Conservation (phyloP, 495 filamentous ascomycete species). For the Penicillium robsamsonii region DNA sequence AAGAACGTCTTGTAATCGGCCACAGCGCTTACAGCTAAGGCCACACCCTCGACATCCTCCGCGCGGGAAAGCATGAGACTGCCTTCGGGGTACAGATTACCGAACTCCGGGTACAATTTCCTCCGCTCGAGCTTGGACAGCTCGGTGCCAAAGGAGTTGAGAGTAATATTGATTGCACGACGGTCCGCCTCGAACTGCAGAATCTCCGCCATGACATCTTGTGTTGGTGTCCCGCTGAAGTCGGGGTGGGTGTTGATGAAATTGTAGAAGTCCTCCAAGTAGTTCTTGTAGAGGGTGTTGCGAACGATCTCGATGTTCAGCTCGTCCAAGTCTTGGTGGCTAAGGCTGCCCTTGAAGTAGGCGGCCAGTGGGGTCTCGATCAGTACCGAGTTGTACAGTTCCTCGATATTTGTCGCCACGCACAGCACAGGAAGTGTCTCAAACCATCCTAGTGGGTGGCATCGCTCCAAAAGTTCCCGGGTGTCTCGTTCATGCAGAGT, state of each 20-base stretch:
- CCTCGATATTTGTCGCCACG: conserved; percentile 96
- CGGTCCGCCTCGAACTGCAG: conserved; percentile 96
- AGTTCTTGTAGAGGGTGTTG: conserved; percentile 99
- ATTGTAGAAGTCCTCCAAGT: conserved; percentile 93
- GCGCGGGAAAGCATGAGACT: conserved; percentile 92
- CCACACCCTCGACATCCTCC: conserved; percentile 90
- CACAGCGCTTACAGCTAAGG: conserved; percentile 87
- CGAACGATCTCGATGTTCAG: conserved; percentile 99
- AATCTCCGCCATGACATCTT: conserved; percentile 91
- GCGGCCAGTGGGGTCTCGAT: conserved; percentile 94
- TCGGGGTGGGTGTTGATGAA: conserved; percentile 86
- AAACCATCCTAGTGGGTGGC: conserved; percentile 97
- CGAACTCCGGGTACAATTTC: conserved; percentile 94
- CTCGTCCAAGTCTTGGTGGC: conserved; percentile 95
- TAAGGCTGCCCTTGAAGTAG: conserved; percentile 95
- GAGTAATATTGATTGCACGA: conserved; percentile 96
- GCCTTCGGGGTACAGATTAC: conserved; percentile 87
- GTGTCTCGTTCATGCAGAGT: conserved; percentile 98
- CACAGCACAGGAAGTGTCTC: conserved; percentile 98
- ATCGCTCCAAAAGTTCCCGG: conserved; percentile 88
- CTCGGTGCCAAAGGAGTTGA: conserved; percentile 98
- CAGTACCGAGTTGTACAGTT: conserved; percentile 95
- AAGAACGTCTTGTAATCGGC: conserved; percentile 92
- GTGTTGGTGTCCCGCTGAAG: conserved; percentile 80
- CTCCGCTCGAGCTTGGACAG: conserved; percentile 88